Conservation (phyloP, 305 asterid species). For the Solanum hybrid region DNA sequence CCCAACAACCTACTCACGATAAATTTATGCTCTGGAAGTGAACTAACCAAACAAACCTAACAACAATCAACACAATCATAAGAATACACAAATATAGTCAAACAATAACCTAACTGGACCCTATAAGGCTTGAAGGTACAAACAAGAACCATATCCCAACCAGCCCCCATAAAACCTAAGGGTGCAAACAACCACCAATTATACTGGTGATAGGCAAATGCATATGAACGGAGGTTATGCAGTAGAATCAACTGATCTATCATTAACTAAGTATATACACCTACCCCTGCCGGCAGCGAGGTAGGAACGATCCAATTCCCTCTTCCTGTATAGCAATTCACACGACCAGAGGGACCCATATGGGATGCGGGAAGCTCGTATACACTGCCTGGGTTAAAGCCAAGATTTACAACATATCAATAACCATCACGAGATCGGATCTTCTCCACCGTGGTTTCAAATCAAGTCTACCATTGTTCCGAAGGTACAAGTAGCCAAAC, state of each 20-base stretch:
- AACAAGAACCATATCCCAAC: background rate
- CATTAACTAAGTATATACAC: background rate
- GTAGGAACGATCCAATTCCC: background rate
- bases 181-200: background rate
- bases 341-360: background rate
- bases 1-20: background rate
- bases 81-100: background rate
- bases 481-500: background rate
- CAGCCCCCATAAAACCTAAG: background rate
- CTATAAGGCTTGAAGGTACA: background rate
- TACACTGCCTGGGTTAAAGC: background rate
- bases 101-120: background rate
- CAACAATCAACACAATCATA: background rate
- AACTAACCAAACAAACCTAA: background rate
- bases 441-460: background rate
- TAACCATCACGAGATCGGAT: background rate
- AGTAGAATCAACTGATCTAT: background rate
- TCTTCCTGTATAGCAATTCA: background rate
- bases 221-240: background rate
- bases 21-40: background rate
- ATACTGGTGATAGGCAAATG: background rate
- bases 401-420: background rate
- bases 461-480: background rate
- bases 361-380: background rate
- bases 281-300: background rate